Evolutionary conservation across 495 filamentous ascomycete species (phyloP), one percentile per base, ranked within the genome.

Genomic region (Acidiella bohemica): DNA sequence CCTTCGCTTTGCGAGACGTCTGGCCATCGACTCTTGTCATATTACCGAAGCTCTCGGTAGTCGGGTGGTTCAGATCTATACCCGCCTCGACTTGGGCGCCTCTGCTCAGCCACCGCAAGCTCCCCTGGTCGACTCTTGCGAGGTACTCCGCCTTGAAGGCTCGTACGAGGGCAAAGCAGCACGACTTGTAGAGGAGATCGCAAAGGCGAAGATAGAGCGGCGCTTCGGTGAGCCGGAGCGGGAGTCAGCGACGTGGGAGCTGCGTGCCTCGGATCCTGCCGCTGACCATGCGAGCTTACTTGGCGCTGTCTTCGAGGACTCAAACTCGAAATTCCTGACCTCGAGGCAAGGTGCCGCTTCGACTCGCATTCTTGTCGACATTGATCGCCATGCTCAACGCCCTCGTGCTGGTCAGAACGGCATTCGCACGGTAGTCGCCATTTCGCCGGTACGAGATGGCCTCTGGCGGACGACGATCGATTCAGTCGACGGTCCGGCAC

Each of bases 141-240:
- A 75, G 9, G 73, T 72, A 30, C 75, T 80, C 46, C 59, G 77
- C 22, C 70, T 93, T 13, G 68, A 74, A 30, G 80, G 79, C 17
- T 66, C 73, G 18, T 92, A 93, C 55, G 82, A 93, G 55, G 80
- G 78, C 9, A 88, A 72, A 46, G 81, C 81, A 5, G 61, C 64
- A 32, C 79, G 80, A 29, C 75, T 84, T 51, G 75, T 75, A 6
- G 90, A 97, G 62, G 90, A 97, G 46, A 67, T 94, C 18, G 70
- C 73, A 17, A 88, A 84, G 58, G 88, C 88, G 8, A 75, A 76
- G 42, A 78, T 94, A 36, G 88, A 94, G 57, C 80, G 76, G 6
- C 70, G 90, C 26, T 88, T 84, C 51, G 59, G 81, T 2, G 83
- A 93, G 49, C 58, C 62, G 18, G 80, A 90, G 65, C 70, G 85